A percentile compares a stretch with the other conserved stretches of the same genome.
These are phyloP conservation scores for Beauveria bassiana DNA, from an alignment of 2,329 filamentous ascomycete species.

Conservation along the genomic window DNA sequence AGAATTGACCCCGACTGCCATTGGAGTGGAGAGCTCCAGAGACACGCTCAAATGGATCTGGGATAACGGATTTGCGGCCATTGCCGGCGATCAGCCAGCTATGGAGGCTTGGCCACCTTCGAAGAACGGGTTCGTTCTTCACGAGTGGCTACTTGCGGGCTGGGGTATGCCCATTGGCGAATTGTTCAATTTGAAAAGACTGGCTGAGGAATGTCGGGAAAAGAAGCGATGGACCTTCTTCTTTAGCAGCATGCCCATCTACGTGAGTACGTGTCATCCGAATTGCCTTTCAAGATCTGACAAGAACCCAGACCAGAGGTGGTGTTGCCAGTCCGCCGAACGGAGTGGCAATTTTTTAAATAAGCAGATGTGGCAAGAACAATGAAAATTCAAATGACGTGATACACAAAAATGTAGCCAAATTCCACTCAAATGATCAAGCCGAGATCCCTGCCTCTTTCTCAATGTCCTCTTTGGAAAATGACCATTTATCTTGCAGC, in stretches of 20 bases:
- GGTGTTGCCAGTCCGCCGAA: slow-evolving; percentile 32
- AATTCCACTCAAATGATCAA: background rate
- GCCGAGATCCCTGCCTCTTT: slow-evolving; percentile 26
- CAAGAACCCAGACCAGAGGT: slow-evolving; percentile 21
- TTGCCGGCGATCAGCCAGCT: slow-evolving; percentile 46
- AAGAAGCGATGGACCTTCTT: slow-evolving; percentile 32
- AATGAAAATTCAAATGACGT: too few species aligned
- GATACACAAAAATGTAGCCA: background rate
- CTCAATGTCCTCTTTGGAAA: slow-evolving; percentile 40
- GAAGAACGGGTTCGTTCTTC: slow-evolving; percentile 24
- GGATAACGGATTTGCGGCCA: slow-evolving; percentile 46
- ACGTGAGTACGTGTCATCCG: slow-evolving; percentile 14
- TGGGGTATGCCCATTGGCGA: slow-evolving; percentile 47
- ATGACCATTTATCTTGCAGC: slow-evolving; percentile 45
- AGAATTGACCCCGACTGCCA: slow-evolving; percentile 21
- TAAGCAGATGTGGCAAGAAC: background rate
- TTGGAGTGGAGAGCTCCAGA: slow-evolving; percentile 40
- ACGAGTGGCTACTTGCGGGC: slow-evolving; percentile 39
- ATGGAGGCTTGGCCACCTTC: slow-evolving; percentile 43
- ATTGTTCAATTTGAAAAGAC: slow-evolving; percentile 36
- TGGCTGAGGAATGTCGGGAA: slow-evolving; percentile 27
- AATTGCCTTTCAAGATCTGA: background rate
- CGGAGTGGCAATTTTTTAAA: slow-evolving; percentile 30
- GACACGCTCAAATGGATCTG: slow-evolving; percentile 49
- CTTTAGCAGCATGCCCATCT: slow-evolving; percentile 30